Evolutionary conservation across 225 moss, liverwort and hornwort species (phyloP).

Genomic region (Thuidium tamariscinum): DNA sequence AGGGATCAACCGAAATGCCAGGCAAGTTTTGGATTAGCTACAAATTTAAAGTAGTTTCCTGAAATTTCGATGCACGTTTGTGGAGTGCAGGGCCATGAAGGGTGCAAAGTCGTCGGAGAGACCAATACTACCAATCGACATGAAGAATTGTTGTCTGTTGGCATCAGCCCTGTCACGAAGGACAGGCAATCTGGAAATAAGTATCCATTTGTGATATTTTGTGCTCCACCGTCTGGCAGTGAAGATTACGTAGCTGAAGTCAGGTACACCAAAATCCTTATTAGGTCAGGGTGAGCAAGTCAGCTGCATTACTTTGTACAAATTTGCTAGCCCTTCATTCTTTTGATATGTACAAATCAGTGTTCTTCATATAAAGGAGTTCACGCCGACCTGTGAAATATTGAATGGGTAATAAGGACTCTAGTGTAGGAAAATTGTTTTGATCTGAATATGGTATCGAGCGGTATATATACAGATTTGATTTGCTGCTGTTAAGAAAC

Average conservation of each 20-base stretch:
- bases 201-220: constrained; percentile 80
- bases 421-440: not conserved
- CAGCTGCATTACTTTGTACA: not conserved
- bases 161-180: constrained; percentile 67
- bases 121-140: constrained; percentile 80
- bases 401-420: not conserved
- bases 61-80: not conserved
- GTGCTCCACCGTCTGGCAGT: constrained; percentile 95
- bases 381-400: not conserved
- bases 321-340: not conserved
- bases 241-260: constrained; percentile 79
- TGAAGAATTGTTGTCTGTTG: constrained; percentile 55
- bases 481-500: not conserved
- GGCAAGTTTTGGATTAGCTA: not conserved
- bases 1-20: not conserved
- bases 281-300: not conserved
- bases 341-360: not conserved
- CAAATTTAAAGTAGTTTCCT: not conserved
- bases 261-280: constrained; percentile 11
- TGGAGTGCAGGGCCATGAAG: constrained; percentile 40
- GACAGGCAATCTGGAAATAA: constrained; percentile 37
- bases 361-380: not conserved
- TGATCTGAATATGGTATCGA: not conserved
- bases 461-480: not conserved
- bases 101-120: constrained; percentile 69